Percentiles rank a stretch among this genome's conserved stretches.
phyloP scores from a whole-genome alignment of 192 early-diverging fungal species.

The Coemansia sp. region DNA sequence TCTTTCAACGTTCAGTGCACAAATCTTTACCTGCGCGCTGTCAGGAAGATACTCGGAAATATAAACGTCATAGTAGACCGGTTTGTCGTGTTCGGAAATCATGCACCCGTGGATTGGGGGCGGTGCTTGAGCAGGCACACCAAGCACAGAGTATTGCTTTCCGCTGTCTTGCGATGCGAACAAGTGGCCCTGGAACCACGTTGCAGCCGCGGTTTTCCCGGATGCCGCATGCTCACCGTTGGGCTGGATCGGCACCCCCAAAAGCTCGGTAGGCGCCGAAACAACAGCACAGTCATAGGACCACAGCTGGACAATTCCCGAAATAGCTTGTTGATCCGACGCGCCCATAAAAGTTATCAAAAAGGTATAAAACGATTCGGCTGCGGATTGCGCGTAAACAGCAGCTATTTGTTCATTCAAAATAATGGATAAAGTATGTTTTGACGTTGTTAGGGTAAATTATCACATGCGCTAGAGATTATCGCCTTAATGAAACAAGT shows the following conservation, averaged over 20 bases:
- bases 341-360: too few species aligned
- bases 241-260: not conserved
- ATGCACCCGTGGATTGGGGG: not conserved
- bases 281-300: not conserved
- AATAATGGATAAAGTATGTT: too few species aligned
- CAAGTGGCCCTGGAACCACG: not conserved
- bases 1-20: not conserved
- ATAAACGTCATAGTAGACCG: not conserved
- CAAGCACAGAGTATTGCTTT: not conserved
- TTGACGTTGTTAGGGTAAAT: too few species aligned
- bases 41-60: not conserved
- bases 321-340: too few species aligned
- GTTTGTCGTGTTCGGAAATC: not conserved
- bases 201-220: not conserved
- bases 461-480: too few species aligned
- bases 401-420: too few species aligned
- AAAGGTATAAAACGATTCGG: too few species aligned
- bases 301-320: not conserved
- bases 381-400: too few species aligned
- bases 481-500: too few species aligned
- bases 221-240: not conserved
- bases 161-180: not conserved
- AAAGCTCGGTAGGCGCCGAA: not conserved
- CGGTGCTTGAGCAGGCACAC: not conserved
- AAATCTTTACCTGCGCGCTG: not conserved